Base-by-base conservation (phyloP, 1,284 basidiomycete species). In the Cryptococcus maquisensis region DNA sequence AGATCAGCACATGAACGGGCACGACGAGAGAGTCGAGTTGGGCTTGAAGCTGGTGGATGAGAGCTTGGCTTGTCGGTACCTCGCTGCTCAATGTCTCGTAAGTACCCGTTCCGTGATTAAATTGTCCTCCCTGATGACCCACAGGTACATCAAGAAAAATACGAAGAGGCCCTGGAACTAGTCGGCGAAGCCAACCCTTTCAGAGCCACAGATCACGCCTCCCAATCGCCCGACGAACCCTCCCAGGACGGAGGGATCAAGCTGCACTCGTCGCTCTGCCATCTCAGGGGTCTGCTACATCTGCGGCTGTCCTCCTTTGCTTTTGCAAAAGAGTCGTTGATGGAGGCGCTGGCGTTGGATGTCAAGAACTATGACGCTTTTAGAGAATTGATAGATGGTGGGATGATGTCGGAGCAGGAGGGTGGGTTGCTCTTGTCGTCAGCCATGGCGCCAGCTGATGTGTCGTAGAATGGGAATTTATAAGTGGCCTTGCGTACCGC, bases 311-410 rank as follows among this genome's bases (percentile, higher is more conserved):
- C 93, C 61, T 86, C 92, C 7, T 84, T 86, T 13, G 86, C 90
- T 43, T 83, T 88, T 59, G 96, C 96, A 0, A 95, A 95, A 67
- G 82, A 90, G 54, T 88, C 87, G 60, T 97, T 98, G 70, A 87
- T 98, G 84, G 92, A 97, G 64, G 94, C 96, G 1, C 81, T 99
- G 15, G 83, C 87, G 0, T 80, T 98, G 13, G 96, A 99, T 66
- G 90, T 98, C 24, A 97, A 97, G 74, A 98, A 95, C 73, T 98
- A 93, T 69, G 96, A 98, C 62, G 88, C 92, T 1, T 98, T 97
- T 67, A 84, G 88, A 52, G 88, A 94, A 59, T 82, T 99, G 6
- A 81, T 98, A 20, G 86, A 86, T 40, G 89, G 92, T 2, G 88
- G 94, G 70, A 93, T 96, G 90, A 88, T 97, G 86, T 84, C 86